Percentiles rank a stretch among this genome's conserved stretches.
Evolutionary conservation across 306 rosid species (phyloP).

Genomic region (Cucumis sativus): DNA sequence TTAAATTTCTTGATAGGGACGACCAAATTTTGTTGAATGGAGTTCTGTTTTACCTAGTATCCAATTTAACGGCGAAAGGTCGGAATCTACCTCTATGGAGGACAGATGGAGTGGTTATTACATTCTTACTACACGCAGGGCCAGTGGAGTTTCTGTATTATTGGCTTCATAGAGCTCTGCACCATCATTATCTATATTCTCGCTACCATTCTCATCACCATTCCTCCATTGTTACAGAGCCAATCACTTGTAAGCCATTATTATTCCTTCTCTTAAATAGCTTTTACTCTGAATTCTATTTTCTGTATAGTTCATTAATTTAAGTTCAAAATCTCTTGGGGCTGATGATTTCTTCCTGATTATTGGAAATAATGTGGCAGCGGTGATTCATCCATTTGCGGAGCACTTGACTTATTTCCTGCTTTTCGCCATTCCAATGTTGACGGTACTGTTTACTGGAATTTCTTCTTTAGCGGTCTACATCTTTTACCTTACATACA

Average conservation of each 20-base stretch:
- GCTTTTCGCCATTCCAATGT: conserved; percentile 23
- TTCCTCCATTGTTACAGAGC: conserved; percentile 42
- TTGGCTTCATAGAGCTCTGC: conserved; percentile 46
- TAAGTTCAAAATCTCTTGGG: neutral
- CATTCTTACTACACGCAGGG: conserved; percentile 21
- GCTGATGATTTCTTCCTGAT: neutral
- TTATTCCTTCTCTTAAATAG: neutral
- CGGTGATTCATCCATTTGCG: conserved; percentile 41
- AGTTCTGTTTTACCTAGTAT: neutral
- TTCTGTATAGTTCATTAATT: neutral
- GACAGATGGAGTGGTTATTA: conserved; percentile 17
- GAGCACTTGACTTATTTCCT: conserved; percentile 23
- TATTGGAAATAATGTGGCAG: conserved; percentile 11
- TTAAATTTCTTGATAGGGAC: conserved; percentile 20
- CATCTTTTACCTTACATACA: conserved; percentile 8
- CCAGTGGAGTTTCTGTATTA: conserved; percentile 34
- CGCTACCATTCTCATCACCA: conserved; percentile 48
- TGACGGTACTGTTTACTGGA: neutral
- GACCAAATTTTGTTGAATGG: conserved; percentile 29
- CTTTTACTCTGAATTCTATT: neutral
- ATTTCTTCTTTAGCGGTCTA: conserved; percentile 5
- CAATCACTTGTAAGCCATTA: conserved; percentile 27
- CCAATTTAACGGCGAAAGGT: neutral
- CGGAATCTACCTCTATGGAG: conserved; percentile 16
- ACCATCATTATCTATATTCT: conserved; percentile 36